phyloP scores from a whole-genome alignment of 805 yeast species.

The Debaryomyces maramus region DNA sequence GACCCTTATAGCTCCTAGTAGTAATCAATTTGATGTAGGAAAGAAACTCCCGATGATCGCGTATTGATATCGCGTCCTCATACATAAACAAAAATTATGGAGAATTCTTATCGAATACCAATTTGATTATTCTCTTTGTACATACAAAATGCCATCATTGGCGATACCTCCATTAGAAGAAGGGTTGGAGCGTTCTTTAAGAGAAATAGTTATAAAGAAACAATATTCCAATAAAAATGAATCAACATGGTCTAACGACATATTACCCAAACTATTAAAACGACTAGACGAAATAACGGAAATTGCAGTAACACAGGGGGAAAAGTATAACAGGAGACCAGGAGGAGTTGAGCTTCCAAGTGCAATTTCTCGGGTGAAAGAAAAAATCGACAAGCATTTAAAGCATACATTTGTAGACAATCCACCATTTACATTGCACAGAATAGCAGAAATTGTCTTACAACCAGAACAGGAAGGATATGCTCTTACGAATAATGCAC shows the following conservation, averaged over 20 bases:
- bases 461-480: constrained; percentile 39
- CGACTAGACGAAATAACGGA: constrained; percentile 9
- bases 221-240: constrained; percentile 2
- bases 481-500: constrained; percentile 25
- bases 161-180: constrained; percentile 6
- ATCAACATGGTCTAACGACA: constrained; percentile 8
- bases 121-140: too few species aligned
- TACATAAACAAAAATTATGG: too few species aligned
- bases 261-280: constrained; percentile 12
- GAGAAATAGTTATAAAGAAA: constrained; percentile 5
- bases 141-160: not conserved
- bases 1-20: too few species aligned
- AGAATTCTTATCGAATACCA: too few species aligned
- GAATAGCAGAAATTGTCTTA: constrained; percentile 48
- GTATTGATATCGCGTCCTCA: too few species aligned
- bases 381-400: constrained; percentile 37
- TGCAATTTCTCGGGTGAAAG: not conserved
- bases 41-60: too few species aligned
- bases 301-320: constrained; percentile 8
- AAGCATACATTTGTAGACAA: constrained; percentile 23
- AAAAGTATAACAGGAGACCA: constrained; percentile 8
- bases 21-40: too few species aligned
- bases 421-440: constrained; percentile 50
- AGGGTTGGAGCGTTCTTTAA: not conserved
- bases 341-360: constrained; percentile 10